Percentiles rank a stretch among this genome's conserved stretches.
Evolutionary conservation across 768 basidiomycete genomes (phyloP).

Genomic region (Termitomyces sp.): DNA sequence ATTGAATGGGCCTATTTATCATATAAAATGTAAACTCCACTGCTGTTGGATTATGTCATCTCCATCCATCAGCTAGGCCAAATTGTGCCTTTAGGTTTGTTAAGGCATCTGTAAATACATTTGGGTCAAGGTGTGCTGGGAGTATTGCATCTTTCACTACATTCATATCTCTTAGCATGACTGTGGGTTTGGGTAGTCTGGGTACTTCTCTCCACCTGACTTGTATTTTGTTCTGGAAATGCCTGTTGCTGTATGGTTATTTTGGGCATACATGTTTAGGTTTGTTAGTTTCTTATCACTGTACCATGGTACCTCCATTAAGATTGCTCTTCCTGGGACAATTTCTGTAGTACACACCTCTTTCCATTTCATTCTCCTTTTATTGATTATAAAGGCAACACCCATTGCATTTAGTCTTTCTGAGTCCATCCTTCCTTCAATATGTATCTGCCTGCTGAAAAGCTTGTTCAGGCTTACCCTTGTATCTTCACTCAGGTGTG

Average conservation of each 20-base stretch:
- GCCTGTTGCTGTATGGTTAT: neutral
- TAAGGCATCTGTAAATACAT: no score
- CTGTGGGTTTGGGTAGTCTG: conserved; percentile 15
- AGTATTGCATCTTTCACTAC: conserved; percentile 27
- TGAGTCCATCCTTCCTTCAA: conserved; percentile 14
- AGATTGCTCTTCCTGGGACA: conserved; percentile 19
- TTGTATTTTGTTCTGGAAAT: neutral
- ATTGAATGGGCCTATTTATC: no score
- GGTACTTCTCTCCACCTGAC: fast-evolving
- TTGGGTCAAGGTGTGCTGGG: neutral
- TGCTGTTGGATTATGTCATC: no score
- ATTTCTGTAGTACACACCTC: no score
- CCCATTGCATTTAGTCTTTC: conserved; percentile 18
- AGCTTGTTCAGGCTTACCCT: conserved; percentile 3
- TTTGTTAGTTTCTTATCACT: neutral
- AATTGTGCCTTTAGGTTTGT: no score
- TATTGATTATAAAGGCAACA: conserved; percentile 29
- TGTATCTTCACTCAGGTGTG: neutral
- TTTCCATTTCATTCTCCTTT: conserved; percentile 12
- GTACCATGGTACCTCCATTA: conserved; percentile 12
- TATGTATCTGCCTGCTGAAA: conserved; percentile 8
- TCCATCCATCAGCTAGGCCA: no score
- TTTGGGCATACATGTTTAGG: neutral
- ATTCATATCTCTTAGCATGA: conserved; percentile 37
- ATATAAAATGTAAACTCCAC: no score